These are phyloP conservation scores for Aspergillus carbonarius DNA, from an alignment of 2,329 filamentous ascomycete species.

Conservation along the genomic window DNA sequence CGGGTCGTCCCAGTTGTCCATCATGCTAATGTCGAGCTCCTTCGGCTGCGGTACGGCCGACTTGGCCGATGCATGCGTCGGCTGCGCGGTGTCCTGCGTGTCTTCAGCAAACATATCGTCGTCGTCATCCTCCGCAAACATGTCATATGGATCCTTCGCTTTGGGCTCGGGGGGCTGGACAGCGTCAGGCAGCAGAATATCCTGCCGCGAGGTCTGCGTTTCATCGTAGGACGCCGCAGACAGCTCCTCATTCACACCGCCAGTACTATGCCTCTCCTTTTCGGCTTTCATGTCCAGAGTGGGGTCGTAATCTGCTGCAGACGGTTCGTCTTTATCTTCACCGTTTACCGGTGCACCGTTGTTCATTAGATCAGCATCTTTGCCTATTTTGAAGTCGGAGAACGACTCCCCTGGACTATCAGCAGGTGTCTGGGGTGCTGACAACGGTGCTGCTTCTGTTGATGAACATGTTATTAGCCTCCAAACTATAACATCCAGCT, in stretches of 20 bases:
- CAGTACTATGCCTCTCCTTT: slow-evolving; percentile 66
- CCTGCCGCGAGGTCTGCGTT: slow-evolving; percentile 53
- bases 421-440: slow-evolving; percentile 50
- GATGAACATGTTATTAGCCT: background rate
- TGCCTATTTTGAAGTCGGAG: slow-evolving; percentile 61
- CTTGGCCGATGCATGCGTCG: slow-evolving; percentile 50
- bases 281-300: slow-evolving; percentile 87
- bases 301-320: slow-evolving; percentile 91
- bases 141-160: slow-evolving; percentile 58
- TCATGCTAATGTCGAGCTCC: slow-evolving; percentile 68
- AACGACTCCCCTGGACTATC: slow-evolving; percentile 55
- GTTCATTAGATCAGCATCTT: slow-evolving; percentile 66
- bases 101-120: slow-evolving; percentile 93
- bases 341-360: slow-evolving; percentile 36
- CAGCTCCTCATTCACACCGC: slow-evolving; percentile 58
- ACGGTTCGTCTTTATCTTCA: slow-evolving; percentile 69
- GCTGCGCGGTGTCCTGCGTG: slow-evolving; percentile 50
- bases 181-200: slow-evolving; percentile 49
- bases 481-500: background rate
- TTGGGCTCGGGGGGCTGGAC: slow-evolving; percentile 43
- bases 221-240: slow-evolving; percentile 59
- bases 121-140: slow-evolving; percentile 63
- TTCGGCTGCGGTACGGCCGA: slow-evolving; percentile 54
- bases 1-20: slow-evolving; percentile 90
- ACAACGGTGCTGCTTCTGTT: slow-evolving; percentile 36